phyloP scores from a whole-genome alignment of 768 basidiomycete genomes.

The Lentinus tigrinus region DNA sequence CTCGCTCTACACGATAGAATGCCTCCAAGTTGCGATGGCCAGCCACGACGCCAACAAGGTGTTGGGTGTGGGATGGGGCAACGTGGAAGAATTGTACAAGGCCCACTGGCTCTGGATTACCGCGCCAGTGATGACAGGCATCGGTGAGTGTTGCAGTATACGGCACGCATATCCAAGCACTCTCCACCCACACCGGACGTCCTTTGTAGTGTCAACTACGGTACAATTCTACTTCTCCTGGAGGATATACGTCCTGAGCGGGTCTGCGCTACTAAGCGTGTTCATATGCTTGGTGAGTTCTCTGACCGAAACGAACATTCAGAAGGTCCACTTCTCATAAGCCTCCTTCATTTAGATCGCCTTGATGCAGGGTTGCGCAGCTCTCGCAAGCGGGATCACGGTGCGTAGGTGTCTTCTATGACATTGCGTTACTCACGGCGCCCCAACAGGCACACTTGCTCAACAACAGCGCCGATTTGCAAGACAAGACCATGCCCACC shows the following conservation, averaged over 20 bases:
- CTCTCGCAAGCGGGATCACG: background rate
- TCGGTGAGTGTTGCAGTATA: background rate
- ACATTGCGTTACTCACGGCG: background rate
- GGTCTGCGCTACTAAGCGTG: background rate
- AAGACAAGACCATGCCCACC: background rate
- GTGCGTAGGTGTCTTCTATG: background rate
- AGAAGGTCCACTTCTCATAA: too few relatives aligned
- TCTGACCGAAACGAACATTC: background rate
- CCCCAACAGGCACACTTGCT: background rate
- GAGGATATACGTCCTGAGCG: conserved; percentile 3
- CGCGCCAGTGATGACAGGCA: background rate
- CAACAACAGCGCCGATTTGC: background rate
- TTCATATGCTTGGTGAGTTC: background rate
- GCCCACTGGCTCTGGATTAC: conserved; percentile 5
- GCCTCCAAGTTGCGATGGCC: background rate
- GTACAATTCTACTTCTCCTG: conserved; percentile 14
- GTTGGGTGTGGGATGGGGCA: conserved; percentile 1
- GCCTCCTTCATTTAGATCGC: background rate
- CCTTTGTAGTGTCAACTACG: background rate
- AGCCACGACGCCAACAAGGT: conserved; percentile 1
- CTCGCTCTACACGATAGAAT: background rate
- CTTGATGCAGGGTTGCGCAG: background rate
- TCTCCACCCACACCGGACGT: background rate
- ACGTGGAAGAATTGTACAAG: background rate
- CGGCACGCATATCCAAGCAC: too few relatives aligned